Percentiles rank a stretch among this genome's conserved stretches.
Conservation (phyloP, 139 green algal species). For the Tetraselmis striata region DNA sequence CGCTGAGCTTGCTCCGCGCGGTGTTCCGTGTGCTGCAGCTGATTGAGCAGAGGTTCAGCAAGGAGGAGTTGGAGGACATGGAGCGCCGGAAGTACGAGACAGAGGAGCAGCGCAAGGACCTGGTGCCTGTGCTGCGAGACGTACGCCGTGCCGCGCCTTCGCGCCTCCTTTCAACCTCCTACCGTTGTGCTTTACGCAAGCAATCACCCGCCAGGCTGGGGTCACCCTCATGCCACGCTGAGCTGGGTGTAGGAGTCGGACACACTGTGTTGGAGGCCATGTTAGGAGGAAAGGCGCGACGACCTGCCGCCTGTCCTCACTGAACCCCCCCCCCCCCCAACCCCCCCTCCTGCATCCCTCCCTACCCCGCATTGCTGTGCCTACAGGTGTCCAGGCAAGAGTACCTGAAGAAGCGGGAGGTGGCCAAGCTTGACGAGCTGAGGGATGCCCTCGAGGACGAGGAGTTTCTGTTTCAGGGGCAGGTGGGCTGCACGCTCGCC, state of each 20-base stretch:
- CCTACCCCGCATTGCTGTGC: no score
- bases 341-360: no score
- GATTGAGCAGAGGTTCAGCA: constrained; percentile 42
- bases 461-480: constrained; percentile 62
- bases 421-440: constrained; percentile 74
- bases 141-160: not conserved
- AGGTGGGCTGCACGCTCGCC: constrained; percentile 28
- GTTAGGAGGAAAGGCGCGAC: constrained; percentile 22
- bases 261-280: no score
- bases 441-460: constrained; percentile 77
- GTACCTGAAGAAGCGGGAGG: constrained; percentile 92
- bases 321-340: no score
- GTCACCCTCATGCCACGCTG: not conserved
- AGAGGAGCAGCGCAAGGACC: constrained; percentile 34
- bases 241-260: no score
- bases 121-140: constrained; percentile 8
- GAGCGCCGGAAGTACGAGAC: constrained; percentile 42
- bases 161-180: not conserved
- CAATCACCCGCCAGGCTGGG: not conserved
- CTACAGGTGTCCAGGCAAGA: constrained; percentile 86
- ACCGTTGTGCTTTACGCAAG: not conserved
- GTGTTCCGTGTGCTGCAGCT: not conserved
- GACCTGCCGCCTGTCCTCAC: no score
- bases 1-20: not conserved
- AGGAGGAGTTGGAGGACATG: constrained; percentile 47